Evolutionary conservation across 1,139 yeast species (phyloP), one percentile per base, ranked within the genome.

Genomic region (Scheffersomyces parashehatae): DNA sequence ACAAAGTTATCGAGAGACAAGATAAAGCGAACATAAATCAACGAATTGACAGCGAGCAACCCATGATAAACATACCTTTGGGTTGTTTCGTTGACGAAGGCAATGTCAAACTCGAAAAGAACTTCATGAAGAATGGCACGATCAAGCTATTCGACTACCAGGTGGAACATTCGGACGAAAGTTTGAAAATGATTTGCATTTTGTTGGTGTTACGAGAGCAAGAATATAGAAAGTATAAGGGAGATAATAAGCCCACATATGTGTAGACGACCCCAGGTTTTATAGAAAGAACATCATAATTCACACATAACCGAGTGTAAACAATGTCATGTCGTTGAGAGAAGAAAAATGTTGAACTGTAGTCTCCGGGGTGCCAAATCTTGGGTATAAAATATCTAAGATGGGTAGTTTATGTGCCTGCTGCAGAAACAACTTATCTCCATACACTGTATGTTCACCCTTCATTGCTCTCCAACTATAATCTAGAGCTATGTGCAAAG

Each of bases 171-270:
- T 62, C 8, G 53, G 57, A 56, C 10, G 62, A 61, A 30, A 59
- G 65, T 29, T 47, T 64, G 45, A 59, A 67, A 24, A 39, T 70
- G 29, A 48, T 59, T n/a, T 59, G 68, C 37, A 54, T 70, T 6
- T 47, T 71, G 47, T 52, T 70, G 43, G 67, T 68, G 4, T 56
- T 72, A 42, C 47, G 75, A 36, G 76, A 70, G 43, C 76, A 68
- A 49, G 76, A 72, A 47, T 55, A 56, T 20, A 52, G 73, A 36
- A 72, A 72, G 49, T 68, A 62, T 51, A 59, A 64, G 50, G 75
- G 77, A 3, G 60, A 60, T 36, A 65, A 63, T 37, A 58, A 55
- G 40, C 68, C 67, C 5, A 48, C 24, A 14, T 31, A 31, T 31
- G 35, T 31, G 35, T 14, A 31, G 8, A 20, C 8, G 26, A 20